Conservation (phyloP, 1,284 basidiomycete genomes). For the Cutaneotrichosporon sp. region DNA sequence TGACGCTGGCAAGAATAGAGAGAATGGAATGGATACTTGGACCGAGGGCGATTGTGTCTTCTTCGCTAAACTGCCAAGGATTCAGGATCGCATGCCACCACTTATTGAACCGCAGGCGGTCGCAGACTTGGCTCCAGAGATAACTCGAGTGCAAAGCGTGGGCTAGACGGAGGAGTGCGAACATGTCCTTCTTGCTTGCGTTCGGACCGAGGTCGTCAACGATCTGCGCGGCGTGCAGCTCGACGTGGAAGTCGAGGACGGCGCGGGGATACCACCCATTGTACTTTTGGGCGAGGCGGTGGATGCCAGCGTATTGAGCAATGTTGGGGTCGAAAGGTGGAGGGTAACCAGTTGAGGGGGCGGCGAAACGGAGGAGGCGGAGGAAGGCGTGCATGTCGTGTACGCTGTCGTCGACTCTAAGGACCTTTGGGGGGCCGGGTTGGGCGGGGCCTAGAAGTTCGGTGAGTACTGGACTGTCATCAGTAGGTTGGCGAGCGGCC, state of each 20-base stretch:
- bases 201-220: conserved; percentile 14
- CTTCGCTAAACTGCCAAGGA: conserved; percentile 20
- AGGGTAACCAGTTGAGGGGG: conserved; percentile 1
- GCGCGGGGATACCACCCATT: conserved; percentile 25
- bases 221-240: conserved; percentile 20
- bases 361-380: conserved; percentile 16
- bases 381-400: conserved; percentile 26
- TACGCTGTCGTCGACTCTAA: conserved; percentile 13
- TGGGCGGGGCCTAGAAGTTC: not conserved
- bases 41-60: conserved; percentile 16
- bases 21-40: conserved; percentile 17
- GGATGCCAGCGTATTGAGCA: conserved; percentile 21
- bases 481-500: not conserved
- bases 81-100: conserved; percentile 25
- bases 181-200: conserved; percentile 17
- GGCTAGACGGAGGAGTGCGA: conserved; percentile 19
- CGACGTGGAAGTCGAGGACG: conserved; percentile 28
- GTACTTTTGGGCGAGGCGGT: conserved; percentile 23
- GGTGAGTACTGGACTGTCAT: conserved; percentile 18
- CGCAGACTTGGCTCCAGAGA: conserved; percentile 25
- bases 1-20: conserved; percentile 20
- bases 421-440: conserved; percentile 8
- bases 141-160: conserved; percentile 15
- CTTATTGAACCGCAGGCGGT: conserved; percentile 11
- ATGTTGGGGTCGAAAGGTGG: conserved; percentile 21